These are phyloP conservation scores for Cladosporium sp. DNA, from an alignment of 2,329 filamentous ascomycete genomes.

Conservation along the genomic window DNA sequence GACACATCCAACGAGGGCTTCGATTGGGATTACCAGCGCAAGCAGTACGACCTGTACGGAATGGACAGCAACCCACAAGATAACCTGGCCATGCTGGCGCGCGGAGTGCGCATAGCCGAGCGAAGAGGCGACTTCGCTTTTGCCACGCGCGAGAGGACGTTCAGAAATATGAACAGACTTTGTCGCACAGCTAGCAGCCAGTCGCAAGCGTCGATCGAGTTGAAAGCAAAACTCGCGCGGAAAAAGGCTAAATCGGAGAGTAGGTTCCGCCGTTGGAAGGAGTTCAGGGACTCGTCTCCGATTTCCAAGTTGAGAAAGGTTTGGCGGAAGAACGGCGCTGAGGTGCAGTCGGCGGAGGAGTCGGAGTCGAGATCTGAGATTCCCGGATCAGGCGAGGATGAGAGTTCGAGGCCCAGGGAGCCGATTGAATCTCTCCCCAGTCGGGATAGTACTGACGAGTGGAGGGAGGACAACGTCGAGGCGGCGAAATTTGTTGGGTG, in stretches of 20 bases:
- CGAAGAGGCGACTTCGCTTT: neutral
- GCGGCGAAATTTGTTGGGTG: neutral
- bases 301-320: neutral
- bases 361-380: neutral
- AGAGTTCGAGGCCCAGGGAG: neutral
- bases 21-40: too few relatives aligned
- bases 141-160: neutral
- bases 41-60: too few relatives aligned
- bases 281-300: neutral
- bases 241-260: neutral
- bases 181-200: neutral
- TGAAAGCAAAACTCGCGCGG: neutral
- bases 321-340: neutral
- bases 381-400: neutral
- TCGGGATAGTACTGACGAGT: neutral
- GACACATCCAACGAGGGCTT: too few relatives aligned
- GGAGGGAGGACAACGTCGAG: neutral
- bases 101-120: slow-evolving; percentile 1
- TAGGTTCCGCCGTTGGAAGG: neutral
- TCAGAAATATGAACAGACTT: neutral
- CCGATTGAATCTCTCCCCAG: neutral
- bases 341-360: neutral
- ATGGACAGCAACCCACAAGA: neutral
- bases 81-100: neutral
- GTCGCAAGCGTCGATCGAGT: neutral